phyloP scores from a whole-genome alignment of 2,329 filamentous ascomycete genomes.

The Tolypocladium nubicola region DNA sequence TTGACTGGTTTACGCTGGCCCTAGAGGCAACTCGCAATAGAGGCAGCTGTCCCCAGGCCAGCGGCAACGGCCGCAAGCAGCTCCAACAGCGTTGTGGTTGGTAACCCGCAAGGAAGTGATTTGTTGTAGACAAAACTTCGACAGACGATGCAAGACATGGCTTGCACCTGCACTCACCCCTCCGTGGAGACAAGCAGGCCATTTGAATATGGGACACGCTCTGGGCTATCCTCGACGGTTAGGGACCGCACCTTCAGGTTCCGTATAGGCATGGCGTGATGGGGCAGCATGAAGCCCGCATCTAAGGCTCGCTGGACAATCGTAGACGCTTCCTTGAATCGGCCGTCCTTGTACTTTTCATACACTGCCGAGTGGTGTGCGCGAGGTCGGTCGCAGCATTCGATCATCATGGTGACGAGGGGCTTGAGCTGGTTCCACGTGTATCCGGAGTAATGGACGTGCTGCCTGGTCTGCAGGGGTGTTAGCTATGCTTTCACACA shows the following conservation, averaged over 20 bases:
- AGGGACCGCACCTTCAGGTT: constrained; percentile 9
- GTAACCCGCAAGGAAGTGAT: neutral
- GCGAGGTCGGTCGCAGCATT: constrained; percentile 74
- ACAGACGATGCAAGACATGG: neutral
- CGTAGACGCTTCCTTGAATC: constrained; percentile 74
- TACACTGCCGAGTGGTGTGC: constrained; percentile 81
- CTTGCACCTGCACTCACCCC: constrained; percentile 10
- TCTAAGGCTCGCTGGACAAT: constrained; percentile 69
- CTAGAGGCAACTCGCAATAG: neutral
- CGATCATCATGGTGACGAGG: constrained; percentile 66
- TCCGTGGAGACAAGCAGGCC: constrained; percentile 20
- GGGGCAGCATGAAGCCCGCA: constrained; percentile 44
- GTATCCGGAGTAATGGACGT: constrained; percentile 91
- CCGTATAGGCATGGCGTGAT: constrained; percentile 28
- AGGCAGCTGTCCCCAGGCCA: neutral
- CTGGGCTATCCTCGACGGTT: constrained; percentile 12
- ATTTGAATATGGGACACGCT: constrained; percentile 14
- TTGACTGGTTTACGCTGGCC: neutral
- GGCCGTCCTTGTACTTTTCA: constrained; percentile 83
- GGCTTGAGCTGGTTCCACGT: constrained; percentile 75
- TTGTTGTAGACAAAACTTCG: neutral
- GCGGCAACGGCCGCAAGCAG: neutral
- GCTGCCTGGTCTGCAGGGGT: constrained; percentile 55
- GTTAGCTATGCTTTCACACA: neutral
- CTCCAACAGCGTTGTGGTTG: neutral